Base-by-base conservation (phyloP, 176 grass and related monocot species). In the Otatea glauca region DNA sequence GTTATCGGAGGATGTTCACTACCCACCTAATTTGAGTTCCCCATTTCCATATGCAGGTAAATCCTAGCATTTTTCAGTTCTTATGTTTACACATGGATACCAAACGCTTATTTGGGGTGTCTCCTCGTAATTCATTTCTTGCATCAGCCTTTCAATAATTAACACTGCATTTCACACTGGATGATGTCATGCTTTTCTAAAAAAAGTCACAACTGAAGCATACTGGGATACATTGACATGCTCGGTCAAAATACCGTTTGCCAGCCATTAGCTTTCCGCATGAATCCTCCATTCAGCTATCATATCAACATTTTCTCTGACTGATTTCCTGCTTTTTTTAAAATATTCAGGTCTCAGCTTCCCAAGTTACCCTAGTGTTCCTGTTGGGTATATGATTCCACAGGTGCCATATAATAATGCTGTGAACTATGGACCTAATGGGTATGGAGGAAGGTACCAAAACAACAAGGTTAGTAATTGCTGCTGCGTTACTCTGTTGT, bases 11-110 rank as follows among this genome's bases (percentile, higher is more conserved):
- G 96, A 98, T 90, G 80, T 76, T 84, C 96, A 95, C 59, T 98
- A 98, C 76, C 93, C 96, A 64, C 93, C 90, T 81, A 95, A 88
- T 84, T 59, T 95, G 70, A 95, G 85, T 53, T 93, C 93, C 45
- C 96, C 96, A 68, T 98, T 87, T 89, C 87, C 93, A 85, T 98
- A 98, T 92, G 89, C 93, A 83, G 96, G 91, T 95, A 87, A 67
- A 42, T 89, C 83, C 68, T 42, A 38, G 44, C 35, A 86, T 15
- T 59, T 63, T 48, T 77, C 6, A 25, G 4, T 71, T 48, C n/a
- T 53, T 71, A 58, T 64, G 9, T 65, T 51, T 72, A 4, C 35
- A 74, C 59, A 70, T 74, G 75, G 42, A n/a, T 75, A 13, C 5
- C n/a, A n/a, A n/a, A n/a, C n/a, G 17, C 43, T 78, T 77, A 18